Conservation (phyloP, 2,329 filamentous ascomycete genomes). For the Fusarium albidum region DNA sequence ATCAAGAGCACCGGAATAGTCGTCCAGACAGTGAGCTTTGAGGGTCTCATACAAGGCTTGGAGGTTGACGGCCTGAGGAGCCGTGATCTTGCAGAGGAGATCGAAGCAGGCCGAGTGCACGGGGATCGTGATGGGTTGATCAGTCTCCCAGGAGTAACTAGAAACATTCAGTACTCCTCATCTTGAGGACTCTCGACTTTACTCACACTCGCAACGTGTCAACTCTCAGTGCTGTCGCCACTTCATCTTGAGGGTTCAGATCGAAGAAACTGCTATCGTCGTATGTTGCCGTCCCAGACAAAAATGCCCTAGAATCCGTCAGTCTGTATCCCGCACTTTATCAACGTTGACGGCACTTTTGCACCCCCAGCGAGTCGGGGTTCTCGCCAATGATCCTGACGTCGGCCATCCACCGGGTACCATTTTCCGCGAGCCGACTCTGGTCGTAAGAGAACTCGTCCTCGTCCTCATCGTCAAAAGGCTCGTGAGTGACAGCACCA, state of each 20-base stretch:
- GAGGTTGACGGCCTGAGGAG: background rate
- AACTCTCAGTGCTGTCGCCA: background rate
- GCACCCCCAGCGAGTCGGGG: background rate
- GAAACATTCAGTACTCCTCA: no score
- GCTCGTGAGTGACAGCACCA: background rate
- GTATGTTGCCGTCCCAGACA: background rate
- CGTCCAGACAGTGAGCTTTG: background rate
- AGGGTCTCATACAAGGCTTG: slow-evolving; percentile 8
- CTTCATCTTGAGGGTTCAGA: background rate
- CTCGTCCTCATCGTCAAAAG: background rate
- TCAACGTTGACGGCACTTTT: background rate
- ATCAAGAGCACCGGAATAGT: background rate
- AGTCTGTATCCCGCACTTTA: background rate
- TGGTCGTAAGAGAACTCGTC: background rate
- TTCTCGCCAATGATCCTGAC: background rate
- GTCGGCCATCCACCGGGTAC: background rate
- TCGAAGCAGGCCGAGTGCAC: slow-evolving; percentile 12
- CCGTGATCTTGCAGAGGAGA: slow-evolving; percentile 2
- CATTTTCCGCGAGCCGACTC: background rate
- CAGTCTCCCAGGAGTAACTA: background rate
- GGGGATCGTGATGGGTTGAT: background rate
- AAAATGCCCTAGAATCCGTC: background rate
- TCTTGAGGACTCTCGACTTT: no score
- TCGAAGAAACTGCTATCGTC: background rate
- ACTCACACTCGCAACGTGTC: background rate